Percentiles rank a stretch among this genome's conserved stretches.
Conservation (phyloP, 805 yeast species). For the Debaryomyces tyrocola region DNA sequence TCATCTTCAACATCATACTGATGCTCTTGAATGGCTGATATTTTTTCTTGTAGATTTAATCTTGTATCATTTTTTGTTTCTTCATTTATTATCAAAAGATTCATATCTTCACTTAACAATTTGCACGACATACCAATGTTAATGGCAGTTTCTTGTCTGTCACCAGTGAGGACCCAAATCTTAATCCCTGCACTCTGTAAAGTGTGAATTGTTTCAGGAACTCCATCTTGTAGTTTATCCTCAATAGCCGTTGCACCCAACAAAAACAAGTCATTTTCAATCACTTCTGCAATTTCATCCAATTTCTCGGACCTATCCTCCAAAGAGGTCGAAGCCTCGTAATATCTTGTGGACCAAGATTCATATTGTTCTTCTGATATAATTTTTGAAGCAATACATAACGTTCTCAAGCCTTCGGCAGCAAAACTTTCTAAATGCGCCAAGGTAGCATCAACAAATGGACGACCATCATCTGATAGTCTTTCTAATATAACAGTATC, state of each 20-base stretch:
- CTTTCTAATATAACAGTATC: conserved; percentile 94
- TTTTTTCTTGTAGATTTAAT: conserved; percentile 69
- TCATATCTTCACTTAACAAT: conserved; percentile 93
- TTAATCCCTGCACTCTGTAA: conserved; percentile 96
- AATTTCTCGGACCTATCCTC: conserved; percentile 71
- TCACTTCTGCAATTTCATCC: conserved; percentile 86
- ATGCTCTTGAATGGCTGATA: conserved; percentile 69
- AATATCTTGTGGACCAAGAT: conserved; percentile 65
- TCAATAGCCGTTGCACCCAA: conserved; percentile 98
- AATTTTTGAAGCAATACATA: conserved; percentile 86
- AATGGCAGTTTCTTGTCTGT: conserved; percentile 97
- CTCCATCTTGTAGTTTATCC: conserved; percentile 96
- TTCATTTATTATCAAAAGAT: conserved; percentile 84
- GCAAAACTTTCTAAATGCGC: conserved; percentile 95
- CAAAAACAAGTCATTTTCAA: conserved; percentile 75
- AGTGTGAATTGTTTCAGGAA: conserved; percentile 94
- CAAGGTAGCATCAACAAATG: conserved; percentile 79
- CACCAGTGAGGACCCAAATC: conserved; percentile 98
- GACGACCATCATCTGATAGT: conserved; percentile 60
- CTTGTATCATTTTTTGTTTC: conserved; percentile 75
- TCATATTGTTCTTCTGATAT: conserved; percentile 76
- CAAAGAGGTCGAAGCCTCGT: conserved; percentile 80
- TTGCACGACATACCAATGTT: conserved; percentile 99
- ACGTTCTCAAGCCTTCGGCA: conserved; percentile 89
- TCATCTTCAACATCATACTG: conserved; percentile 66